Evolutionary conservation across 2,329 filamentous ascomycete species (phyloP), one percentile per base, ranked within the genome.

Genomic region (Cladosporium sp.): DNA sequence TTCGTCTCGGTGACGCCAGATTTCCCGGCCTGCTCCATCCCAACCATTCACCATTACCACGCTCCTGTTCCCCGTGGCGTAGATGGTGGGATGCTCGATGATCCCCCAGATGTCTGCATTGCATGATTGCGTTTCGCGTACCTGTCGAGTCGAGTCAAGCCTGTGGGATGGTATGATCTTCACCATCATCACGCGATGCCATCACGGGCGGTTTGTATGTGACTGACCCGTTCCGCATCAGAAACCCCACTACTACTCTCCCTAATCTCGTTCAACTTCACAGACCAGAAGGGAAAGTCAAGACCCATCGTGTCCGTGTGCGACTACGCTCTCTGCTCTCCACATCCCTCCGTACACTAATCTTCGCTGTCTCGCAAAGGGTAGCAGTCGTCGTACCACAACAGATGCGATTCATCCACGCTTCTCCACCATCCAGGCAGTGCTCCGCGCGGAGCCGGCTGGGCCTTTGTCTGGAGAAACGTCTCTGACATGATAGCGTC

Each of bases 391-490:
- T n/a, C n/a, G n/a, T 9, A 27, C 22, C 22, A 5, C 22, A 27
- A 9, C n/a, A 27, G 22, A 27, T 27, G 27, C 45, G 45, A 36
- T 48, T 41, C 45, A 48, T 36, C 45, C 45, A 41, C 40, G 39
- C 19, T 48, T 41, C 45, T 48, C 45, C 45, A 48, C 45, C 24
- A 22, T 36, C 37, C 27, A 48, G 39, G 37, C 24, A 34, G 27
- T 34, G 45, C 45, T 48, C 45, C 45, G 45, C 44, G 45, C 37
- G 45, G 37, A 48, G 45, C 45, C 36, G 45, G 36, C 44, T 47
- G 36, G 44, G 44, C 43, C 43, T 27, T 9, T n/a, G 30, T 17
- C 32, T 47, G 44, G 44, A 48, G 44, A 32, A 48, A 48, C 36
- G 34, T 47, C 19, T 34, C 36, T n/a, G n/a, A 40, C 44, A 8